Evolutionary conservation across 2,329 filamentous ascomycete genomes (phyloP).

Genomic region (Verticillium dahliae): DNA sequence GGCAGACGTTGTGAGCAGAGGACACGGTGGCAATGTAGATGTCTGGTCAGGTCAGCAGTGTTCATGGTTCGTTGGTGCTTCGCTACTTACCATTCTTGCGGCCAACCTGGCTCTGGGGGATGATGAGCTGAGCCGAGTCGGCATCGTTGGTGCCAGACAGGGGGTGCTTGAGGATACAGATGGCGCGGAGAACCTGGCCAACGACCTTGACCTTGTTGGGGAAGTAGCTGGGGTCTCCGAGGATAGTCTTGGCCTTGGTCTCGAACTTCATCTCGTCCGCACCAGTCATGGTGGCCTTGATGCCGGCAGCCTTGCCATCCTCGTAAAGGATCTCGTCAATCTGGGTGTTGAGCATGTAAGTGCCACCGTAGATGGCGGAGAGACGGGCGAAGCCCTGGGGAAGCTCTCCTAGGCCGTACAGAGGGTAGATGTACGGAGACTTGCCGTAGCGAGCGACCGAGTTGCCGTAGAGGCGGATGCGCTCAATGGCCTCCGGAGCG

Average conservation of each 20-base stretch:
- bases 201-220: constrained; percentile 78
- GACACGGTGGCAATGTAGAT: constrained; percentile 97
- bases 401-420: constrained; percentile 94
- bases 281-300: constrained; percentile 95
- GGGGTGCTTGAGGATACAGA: constrained; percentile 95
- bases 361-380: constrained; percentile 96
- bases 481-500: constrained; percentile 80
- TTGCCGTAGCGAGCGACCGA: constrained; percentile 97
- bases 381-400: constrained; percentile 96
- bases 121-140: constrained; percentile 92
- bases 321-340: constrained; percentile 88
- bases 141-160: constrained; percentile 80
- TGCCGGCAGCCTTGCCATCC: constrained; percentile 78
- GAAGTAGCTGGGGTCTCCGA: constrained; percentile 97
- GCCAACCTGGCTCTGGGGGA: constrained; percentile 94
- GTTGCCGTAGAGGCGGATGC: constrained; percentile 94
- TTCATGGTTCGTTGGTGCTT: neutral
- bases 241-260: constrained; percentile 92
- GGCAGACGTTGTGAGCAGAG: constrained; percentile 94
- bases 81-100: constrained; percentile 76
- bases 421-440: constrained; percentile 98
- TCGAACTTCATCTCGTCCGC: constrained; percentile 89
- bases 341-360: constrained; percentile 97
- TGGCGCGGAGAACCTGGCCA: constrained; percentile 89
- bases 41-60: constrained; percentile 43